Conservation (phyloP, 1,284 basidiomycete species). For the Irpex sp. region DNA sequence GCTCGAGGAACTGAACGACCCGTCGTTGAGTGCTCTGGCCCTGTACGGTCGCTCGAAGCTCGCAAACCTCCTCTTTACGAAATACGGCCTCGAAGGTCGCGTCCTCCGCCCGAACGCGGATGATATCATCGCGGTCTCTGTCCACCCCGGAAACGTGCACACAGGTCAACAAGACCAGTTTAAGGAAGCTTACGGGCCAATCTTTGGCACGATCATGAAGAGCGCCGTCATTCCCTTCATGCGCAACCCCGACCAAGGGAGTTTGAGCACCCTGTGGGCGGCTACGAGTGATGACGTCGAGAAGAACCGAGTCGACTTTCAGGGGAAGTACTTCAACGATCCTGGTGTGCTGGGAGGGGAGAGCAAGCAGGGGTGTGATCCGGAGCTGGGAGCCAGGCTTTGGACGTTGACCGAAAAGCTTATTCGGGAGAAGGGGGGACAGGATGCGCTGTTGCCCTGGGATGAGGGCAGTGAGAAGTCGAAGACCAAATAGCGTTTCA, state of each 20-base stretch:
- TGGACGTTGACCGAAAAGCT: slow-evolving; percentile 32
- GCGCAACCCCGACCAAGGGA: slow-evolving; percentile 34
- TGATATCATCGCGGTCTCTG: slow-evolving; percentile 34
- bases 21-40: slow-evolving; percentile 28
- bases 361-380: slow-evolving; percentile 34
- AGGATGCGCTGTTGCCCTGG: slow-evolving; percentile 30
- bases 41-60: slow-evolving; percentile 42
- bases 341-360: slow-evolving; percentile 32
- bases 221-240: slow-evolving; percentile 31
- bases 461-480: background rate
- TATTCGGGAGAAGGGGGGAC: slow-evolving; percentile 30
- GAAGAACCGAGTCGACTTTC: slow-evolving; percentile 20
- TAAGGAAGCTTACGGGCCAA: slow-evolving; percentile 34
- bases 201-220: slow-evolving; percentile 32
- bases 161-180: slow-evolving; percentile 42
- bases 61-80: slow-evolving; percentile 39
- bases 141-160: slow-evolving; percentile 39
- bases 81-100: slow-evolving; percentile 34
- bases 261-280: slow-evolving; percentile 30
- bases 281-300: slow-evolving; percentile 35
- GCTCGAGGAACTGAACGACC: slow-evolving; percentile 36
- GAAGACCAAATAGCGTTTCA: background rate
- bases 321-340: slow-evolving; percentile 33
- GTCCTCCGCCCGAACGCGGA: slow-evolving; percentile 30
- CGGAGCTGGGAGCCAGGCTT: slow-evolving; percentile 21